These are phyloP conservation scores for Candida frijolesensis DNA, from an alignment of 1,139 yeast genomes.

Conservation along the genomic window DNA sequence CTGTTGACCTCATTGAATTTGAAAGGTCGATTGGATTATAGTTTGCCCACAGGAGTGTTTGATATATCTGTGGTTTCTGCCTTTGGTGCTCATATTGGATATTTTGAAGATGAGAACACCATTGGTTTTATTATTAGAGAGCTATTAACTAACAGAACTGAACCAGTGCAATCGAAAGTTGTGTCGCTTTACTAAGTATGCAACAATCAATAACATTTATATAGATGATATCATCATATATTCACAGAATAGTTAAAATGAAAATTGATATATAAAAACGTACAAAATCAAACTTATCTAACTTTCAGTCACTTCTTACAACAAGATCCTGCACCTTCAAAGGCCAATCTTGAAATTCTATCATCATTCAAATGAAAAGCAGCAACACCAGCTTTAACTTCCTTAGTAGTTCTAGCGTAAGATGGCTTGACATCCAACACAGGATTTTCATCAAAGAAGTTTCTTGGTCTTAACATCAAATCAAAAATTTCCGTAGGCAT, in stretches of 20 bases:
- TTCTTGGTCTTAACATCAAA: slow-evolving; percentile 74
- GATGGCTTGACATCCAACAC: slow-evolving; percentile 75
- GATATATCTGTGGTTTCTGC: slow-evolving; percentile 81
- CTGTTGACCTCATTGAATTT: slow-evolving; percentile 53
- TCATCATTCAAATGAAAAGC: slow-evolving; percentile 24
- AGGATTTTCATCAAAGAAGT: slow-evolving; percentile 76
- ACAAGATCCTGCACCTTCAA: slow-evolving; percentile 18
- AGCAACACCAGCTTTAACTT: slow-evolving; percentile 45
- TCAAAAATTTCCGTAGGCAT: slow-evolving; percentile 86
- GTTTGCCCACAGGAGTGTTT: slow-evolving; percentile 75
- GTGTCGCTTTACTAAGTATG: slow-evolving; percentile 19
- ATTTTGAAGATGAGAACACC: slow-evolving; percentile 84
- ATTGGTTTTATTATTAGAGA: slow-evolving; percentile 76
- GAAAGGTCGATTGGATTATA: slow-evolving; percentile 80
- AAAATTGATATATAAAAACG: not conserved
- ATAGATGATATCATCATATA: not conserved
- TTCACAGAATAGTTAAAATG: not conserved
- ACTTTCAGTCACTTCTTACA: slow-evolving; percentile 19
- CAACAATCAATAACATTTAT: not conserved
- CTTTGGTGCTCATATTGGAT: slow-evolving; percentile 82
- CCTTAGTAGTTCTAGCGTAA: slow-evolving; percentile 62
- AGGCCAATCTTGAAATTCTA: slow-evolving; percentile 45
- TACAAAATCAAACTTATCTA: not conserved
- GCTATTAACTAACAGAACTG: slow-evolving; percentile 29
- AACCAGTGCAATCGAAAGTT: slow-evolving; percentile 24